These are phyloP conservation scores for Tricholoma bakamatsutake DNA, from an alignment of 768 basidiomycete species.

Conservation along the genomic window DNA sequence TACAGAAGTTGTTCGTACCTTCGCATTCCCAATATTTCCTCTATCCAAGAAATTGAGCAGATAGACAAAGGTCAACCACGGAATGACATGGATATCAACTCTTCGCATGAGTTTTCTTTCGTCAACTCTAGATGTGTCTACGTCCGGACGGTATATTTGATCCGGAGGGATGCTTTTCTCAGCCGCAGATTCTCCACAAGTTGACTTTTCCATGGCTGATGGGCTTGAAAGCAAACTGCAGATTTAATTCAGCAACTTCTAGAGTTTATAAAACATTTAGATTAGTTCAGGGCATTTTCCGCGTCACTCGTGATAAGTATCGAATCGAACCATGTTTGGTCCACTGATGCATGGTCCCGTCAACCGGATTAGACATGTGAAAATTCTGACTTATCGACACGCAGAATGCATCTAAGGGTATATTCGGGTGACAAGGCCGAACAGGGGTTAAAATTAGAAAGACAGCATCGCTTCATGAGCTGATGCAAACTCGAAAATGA, in stretches of 20 bases:
- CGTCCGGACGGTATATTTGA: slow-evolving; percentile 39
- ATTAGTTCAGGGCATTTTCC: slow-evolving; percentile 14
- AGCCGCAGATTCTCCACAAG: slow-evolving; percentile 6
- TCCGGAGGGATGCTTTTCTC: slow-evolving; percentile 16
- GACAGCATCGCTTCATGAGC: too few species aligned
- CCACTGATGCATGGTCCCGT: slow-evolving; percentile 2
- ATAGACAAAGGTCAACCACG: slow-evolving; percentile 72
- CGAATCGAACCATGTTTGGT: slow-evolving; percentile 8
- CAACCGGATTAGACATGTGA: too few species aligned
- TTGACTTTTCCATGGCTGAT: slow-evolving; percentile 13
- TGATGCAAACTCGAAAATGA: too few species aligned
- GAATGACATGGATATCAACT: slow-evolving; percentile 64
- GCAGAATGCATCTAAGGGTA: too few species aligned
- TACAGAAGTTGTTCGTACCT: slow-evolving; percentile 32
- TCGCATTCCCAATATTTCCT: slow-evolving; percentile 70
- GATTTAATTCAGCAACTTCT: slow-evolving; percentile 6
- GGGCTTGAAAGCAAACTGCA: slow-evolving; percentile 8
- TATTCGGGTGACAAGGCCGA: too few species aligned
- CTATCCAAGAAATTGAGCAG: slow-evolving; percentile 67
- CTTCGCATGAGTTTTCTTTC: slow-evolving; percentile 51
- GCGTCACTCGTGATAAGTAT: slow-evolving; percentile 14
- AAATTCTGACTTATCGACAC: too few species aligned
- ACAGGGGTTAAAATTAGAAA: too few species aligned
- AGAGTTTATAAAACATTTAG: slow-evolving; percentile 13
- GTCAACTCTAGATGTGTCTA: slow-evolving; percentile 49